Conservation (phyloP, 2,329 filamentous ascomycete species). For the Botryotinia convoluta region DNA sequence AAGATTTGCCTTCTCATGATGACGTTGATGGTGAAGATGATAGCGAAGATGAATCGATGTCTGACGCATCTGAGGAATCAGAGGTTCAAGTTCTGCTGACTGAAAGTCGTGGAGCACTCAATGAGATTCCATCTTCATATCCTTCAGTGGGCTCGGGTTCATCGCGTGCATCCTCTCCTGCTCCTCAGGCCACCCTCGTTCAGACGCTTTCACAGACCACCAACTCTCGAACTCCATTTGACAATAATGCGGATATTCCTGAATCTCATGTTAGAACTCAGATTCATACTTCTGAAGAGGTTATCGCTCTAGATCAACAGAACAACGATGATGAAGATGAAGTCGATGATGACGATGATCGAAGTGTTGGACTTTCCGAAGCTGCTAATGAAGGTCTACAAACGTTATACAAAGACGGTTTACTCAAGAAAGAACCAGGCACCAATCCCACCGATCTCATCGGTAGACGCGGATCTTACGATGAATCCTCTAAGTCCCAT, state of each 20-base stretch:
- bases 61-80: not conserved
- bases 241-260: not conserved
- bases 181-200: not conserved
- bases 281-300: conserved; percentile 6
- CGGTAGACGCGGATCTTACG: not conserved
- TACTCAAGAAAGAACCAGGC: conserved; percentile 10
- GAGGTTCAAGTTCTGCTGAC: not conserved
- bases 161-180: not conserved
- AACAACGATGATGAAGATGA: conserved; percentile 6
- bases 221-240: not conserved
- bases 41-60: not conserved
- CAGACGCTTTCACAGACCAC: not conserved
- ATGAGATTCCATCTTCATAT: not conserved
- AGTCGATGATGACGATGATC: conserved; percentile 21
- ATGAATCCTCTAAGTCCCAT: not conserved
- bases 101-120: not conserved
- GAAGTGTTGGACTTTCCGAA: conserved; percentile 32
- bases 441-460: not conserved
- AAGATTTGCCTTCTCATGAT: not conserved
- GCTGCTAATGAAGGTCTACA: conserved; percentile 30
- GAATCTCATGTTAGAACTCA: conserved; percentile 17
- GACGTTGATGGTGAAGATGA: not conserved
- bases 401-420: conserved; percentile 28
- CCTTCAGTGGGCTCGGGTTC: not conserved
- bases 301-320: not conserved